phyloP scores from a whole-genome alignment of 2,329 filamentous ascomycete genomes.

The Colletotrichum graminicola region DNA sequence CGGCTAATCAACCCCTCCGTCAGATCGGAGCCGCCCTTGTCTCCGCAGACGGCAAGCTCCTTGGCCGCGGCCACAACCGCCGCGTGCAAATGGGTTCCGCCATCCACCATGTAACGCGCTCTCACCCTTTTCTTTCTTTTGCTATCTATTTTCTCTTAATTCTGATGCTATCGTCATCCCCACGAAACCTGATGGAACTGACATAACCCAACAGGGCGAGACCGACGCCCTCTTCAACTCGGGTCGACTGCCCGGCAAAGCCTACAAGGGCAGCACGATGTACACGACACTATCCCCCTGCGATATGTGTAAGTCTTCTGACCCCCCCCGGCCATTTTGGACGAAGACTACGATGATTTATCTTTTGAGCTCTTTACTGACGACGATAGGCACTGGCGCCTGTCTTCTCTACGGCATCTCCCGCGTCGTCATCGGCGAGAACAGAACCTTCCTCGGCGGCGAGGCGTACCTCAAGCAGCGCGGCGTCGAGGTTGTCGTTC shows the following conservation, averaged over 20 bases:
- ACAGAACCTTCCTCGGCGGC: slow-evolving; percentile 79
- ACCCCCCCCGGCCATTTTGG: background rate
- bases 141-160: background rate
- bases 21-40: slow-evolving; percentile 69
- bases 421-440: slow-evolving; percentile 82
- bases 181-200: background rate
- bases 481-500: slow-evolving; percentile 79
- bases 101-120: slow-evolving; percentile 73
- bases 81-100: slow-evolving; percentile 78
- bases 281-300: slow-evolving; percentile 85
- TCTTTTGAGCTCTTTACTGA: background rate
- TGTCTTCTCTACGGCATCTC: slow-evolving; percentile 81
- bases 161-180: background rate
- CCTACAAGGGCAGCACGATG: slow-evolving; percentile 79
- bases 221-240: slow-evolving; percentile 82
- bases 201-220: slow-evolving; percentile 69
- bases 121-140: too few relatives aligned
- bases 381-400: slow-evolving; percentile 70
- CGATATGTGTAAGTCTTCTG: slow-evolving; percentile 72
- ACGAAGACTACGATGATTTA: background rate
- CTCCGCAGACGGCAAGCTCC: slow-evolving; percentile 75
- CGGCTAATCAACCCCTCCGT: background rate
- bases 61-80: slow-evolving; percentile 82
- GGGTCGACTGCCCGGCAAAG: slow-evolving; percentile 76
- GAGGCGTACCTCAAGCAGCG: slow-evolving; percentile 76